These are phyloP conservation scores for Babesia bovis DNA, from an alignment of 169 alveolate species.

Conservation along the genomic window DNA sequence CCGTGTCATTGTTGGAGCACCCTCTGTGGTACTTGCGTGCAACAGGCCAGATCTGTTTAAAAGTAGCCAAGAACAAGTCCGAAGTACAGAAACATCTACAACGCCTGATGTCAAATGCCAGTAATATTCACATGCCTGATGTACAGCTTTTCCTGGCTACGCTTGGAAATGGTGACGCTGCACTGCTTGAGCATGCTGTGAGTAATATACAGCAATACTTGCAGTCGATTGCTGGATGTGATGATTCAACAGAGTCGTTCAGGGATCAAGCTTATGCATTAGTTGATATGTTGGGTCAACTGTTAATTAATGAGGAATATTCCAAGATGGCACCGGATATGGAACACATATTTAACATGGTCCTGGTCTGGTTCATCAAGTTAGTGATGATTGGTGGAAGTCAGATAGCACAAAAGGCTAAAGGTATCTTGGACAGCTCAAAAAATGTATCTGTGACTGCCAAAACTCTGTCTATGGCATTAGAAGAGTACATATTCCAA, in stretches of 20 bases:
- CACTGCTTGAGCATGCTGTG: constrained; percentile 5
- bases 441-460: constrained; percentile 16
- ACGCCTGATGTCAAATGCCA: neutral
- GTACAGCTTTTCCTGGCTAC: constrained; percentile 38
- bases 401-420: constrained; percentile 8
- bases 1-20: constrained; percentile 26
- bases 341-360: constrained; percentile 14
- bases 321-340: constrained; percentile 16
- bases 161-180: constrained; percentile 14
- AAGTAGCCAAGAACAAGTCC: neutral
- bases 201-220: constrained; percentile 8
- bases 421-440: constrained; percentile 2
- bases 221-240: constrained; percentile 21
- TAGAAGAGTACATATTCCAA: constrained; percentile 52
- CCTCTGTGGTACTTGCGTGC: constrained; percentile 34
- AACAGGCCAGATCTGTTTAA: constrained; percentile 14
- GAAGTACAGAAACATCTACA: neutral
- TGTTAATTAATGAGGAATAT: constrained; percentile 1
- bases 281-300: constrained; percentile 6
- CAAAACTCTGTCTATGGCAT: constrained; percentile 42
- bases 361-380: constrained; percentile 29
- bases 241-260: constrained; percentile 11
- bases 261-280: constrained; percentile 10
- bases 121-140: constrained; percentile 19
- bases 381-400: constrained; percentile 21